These are phyloP conservation scores for Cyclotella choctawhatcheeana DNA, from an alignment of 108 stramenopile species.

Conservation along the genomic window DNA sequence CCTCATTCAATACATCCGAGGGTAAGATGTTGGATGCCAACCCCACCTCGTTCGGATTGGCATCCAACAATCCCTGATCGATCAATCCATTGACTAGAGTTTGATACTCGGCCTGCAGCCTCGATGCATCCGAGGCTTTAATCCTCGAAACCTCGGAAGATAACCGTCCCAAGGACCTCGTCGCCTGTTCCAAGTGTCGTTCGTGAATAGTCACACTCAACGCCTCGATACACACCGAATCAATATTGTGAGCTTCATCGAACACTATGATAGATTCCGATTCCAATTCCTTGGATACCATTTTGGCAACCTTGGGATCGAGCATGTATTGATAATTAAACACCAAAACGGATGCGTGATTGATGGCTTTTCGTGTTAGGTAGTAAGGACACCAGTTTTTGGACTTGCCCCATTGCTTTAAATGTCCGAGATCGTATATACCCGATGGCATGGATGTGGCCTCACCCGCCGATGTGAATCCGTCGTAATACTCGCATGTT, in stretches of 20 bases:
- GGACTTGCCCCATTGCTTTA: conserved; percentile 90
- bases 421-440: conserved; percentile 94
- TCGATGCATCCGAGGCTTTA: conserved; percentile 84
- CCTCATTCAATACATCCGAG: conserved; percentile 93
- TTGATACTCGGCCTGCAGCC: conserved; percentile 94
- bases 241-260: conserved; percentile 99
- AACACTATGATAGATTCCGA: conserved; percentile 97
- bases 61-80: conserved; percentile 83
- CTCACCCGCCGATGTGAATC: conserved; percentile 89
- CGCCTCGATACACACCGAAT: conserved; percentile 99
- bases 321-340: conserved; percentile 99
- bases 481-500: conserved; percentile 95
- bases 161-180: conserved; percentile 85
- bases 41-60: conserved; percentile 66
- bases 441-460: conserved; percentile 90
- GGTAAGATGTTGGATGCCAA: conserved; percentile 82
- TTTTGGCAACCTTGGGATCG: conserved; percentile 92
- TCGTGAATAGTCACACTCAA: conserved; percentile 94
- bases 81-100: conserved; percentile 85
- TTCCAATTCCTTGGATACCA: conserved; percentile 95
- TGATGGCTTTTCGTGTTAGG: conserved; percentile 95
- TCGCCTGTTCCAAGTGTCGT: conserved; percentile 90
- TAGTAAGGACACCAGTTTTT: conserved; percentile 99
- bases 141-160: conserved; percentile 83
- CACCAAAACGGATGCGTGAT: conserved; percentile 96